These are phyloP conservation scores for Discostella pseudostelligera DNA, from an alignment of 108 stramenopile genomes.

Conservation along the genomic window DNA sequence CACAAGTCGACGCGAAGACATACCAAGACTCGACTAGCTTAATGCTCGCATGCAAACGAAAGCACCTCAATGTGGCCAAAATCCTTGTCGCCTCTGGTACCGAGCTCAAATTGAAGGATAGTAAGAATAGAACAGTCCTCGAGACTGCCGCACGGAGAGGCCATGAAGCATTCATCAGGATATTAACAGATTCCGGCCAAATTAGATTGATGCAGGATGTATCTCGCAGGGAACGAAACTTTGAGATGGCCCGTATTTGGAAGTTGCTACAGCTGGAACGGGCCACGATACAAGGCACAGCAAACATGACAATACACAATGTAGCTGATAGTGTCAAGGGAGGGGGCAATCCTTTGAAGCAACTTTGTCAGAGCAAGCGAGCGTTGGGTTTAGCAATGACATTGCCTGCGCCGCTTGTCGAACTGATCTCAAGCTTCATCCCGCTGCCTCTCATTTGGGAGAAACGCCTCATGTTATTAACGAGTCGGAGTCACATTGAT, in stretches of 20 bases:
- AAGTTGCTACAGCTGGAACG: slow-evolving; percentile 54
- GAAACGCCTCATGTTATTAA: slow-evolving; percentile 35
- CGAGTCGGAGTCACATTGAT: slow-evolving; percentile 41
- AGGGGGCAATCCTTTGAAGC: neutral
- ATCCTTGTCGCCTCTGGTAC: slow-evolving; percentile 80
- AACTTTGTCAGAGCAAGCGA: slow-evolving; percentile 20
- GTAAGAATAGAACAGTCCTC: slow-evolving; percentile 62
- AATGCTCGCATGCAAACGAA: slow-evolving; percentile 85
- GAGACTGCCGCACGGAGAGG: slow-evolving; percentile 58
- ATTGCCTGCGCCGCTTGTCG: slow-evolving; percentile 36
- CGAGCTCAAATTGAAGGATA: slow-evolving; percentile 69
- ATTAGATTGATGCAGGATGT: slow-evolving; percentile 51
- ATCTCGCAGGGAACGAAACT: slow-evolving; percentile 38
- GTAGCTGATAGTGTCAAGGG: slow-evolving; percentile 17
- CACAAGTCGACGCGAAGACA: slow-evolving; percentile 61
- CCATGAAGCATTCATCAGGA: slow-evolving; percentile 21
- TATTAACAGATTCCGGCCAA: slow-evolving; percentile 48
- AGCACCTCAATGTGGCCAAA: slow-evolving; percentile 65
- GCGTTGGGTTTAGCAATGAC: slow-evolving; percentile 43
- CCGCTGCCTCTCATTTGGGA: slow-evolving; percentile 56
- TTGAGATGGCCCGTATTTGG: slow-evolving; percentile 49
- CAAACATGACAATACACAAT: slow-evolving; percentile 37
- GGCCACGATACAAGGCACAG: slow-evolving; percentile 30
- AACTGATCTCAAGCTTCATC: slow-evolving; percentile 30
- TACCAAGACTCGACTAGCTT: slow-evolving; percentile 80